Base-by-base conservation (phyloP, 2,329 filamentous ascomycete genomes). In the Paraphoma sp. region DNA sequence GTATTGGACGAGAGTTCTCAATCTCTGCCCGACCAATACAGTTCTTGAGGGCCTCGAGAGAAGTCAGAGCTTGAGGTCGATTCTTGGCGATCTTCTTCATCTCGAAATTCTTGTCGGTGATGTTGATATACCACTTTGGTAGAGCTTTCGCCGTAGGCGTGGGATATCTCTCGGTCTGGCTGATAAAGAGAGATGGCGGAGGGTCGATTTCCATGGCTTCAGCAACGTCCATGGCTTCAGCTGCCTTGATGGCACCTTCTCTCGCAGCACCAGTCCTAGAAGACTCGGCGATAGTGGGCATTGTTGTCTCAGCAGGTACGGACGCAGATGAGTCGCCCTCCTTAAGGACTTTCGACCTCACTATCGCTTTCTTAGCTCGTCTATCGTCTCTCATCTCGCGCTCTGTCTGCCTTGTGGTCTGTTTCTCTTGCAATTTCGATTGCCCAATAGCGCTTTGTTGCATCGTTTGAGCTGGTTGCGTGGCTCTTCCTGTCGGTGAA, bases 41-140 rank as follows among this genome's bases (percentile, higher is more conserved):
- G 1, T 56, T 55, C 54, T 73, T 75, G 47, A 76, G 63, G 0
- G 57, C 48, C 7, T 65, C 57, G 4, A 73, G 61, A 4, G 62
- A 44, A 2, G 54, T 53, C 14, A 64, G 41, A 7, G 60, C 55
- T 28, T 58, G 59, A 1, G 62, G 60, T 1, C 59, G 59, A 18
- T 56, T 65, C n/a, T 62, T 67, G 31, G 38, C 30, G 6, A 64
- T 45, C 31, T 42, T 28, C 6, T 51, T 54, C 38, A 58, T 56
- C 11, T 11, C 8, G 6, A 33, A 14, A 30, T 28, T 23, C 7
- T 33, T 52, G 8, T 30, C 17, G 2, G 43, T 51, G 45, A 70
- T 64, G 1, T 45, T 47, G 4, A 36, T 54, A 48, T 67, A 62
- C 67, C 67, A 70, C 10, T 45, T 6, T 14, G 63, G 62, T 14